phyloP scores from a whole-genome alignment of 805 yeast genomes.

The Monosporozyma aquatica region DNA sequence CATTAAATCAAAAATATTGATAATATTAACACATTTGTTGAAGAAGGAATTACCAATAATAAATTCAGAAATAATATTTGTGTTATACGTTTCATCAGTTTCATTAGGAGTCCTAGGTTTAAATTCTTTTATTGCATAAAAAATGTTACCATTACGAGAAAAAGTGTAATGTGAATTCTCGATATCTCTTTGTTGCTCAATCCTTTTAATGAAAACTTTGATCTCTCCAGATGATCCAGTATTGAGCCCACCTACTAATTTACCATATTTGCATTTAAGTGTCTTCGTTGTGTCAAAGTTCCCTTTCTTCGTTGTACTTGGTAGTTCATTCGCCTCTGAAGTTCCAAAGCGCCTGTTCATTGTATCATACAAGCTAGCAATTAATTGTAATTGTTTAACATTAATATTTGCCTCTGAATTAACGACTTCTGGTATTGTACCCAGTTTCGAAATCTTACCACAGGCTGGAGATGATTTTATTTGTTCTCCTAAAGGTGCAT shows the following conservation, averaged over 20 bases:
- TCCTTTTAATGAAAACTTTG: conserved; percentile 57
- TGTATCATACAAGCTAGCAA: conserved; percentile 39
- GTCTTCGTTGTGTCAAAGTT: conserved; percentile 7
- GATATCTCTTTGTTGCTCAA: background rate
- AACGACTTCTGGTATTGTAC: background rate
- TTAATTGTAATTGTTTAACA: conserved; percentile 39
- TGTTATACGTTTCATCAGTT: conserved; percentile 73
- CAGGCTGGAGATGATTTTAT: background rate
- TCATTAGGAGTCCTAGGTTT: conserved; percentile 74
- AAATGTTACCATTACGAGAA: conserved; percentile 35
- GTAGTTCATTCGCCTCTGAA: too few relatives aligned
- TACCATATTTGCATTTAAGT: conserved; percentile 37
- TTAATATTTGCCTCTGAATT: conserved; percentile 36
- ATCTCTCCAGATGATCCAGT: conserved; percentile 97
- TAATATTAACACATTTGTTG: conserved; percentile 44
- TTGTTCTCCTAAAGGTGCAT: background rate
- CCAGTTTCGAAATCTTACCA: background rate
- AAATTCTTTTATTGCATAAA: conserved; percentile 87
- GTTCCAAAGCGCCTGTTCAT: too few relatives aligned
- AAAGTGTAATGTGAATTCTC: background rate
- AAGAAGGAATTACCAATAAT: conserved; percentile 68
- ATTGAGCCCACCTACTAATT: conserved; percentile 51
- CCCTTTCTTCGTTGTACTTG: background rate
- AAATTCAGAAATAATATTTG: conserved; percentile 79
- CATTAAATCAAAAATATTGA: conserved; percentile 74